Evolutionary conservation across 176 grass and related monocot genomes (phyloP), one percentile per base, ranked within the genome.

Genomic region (Ananas comosus): DNA sequence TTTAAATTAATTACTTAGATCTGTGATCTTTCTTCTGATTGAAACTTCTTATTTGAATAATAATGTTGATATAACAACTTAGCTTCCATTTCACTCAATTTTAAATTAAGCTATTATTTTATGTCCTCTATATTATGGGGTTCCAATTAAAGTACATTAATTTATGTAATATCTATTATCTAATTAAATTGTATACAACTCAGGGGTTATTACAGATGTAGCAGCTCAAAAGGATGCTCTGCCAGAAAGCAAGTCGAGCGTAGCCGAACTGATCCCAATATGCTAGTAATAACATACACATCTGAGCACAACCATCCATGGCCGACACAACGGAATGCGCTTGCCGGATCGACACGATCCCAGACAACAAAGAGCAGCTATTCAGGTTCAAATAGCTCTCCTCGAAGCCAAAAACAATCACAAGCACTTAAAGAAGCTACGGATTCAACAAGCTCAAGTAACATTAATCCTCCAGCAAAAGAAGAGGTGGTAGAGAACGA

Each of bases 261-360:
- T 61, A 86, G 86, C 78, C 83, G 94, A 72, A 92, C 89, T 0
- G 89, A 97, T 68, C 89, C 94, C 47, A 92, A 87, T 74, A 83
- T 97, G 94, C 76, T 97, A 16, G 86, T 97, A 68, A 90, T 97
- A 81, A 97, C 94, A 74, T 97, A 97, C 84, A 97, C 83, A 67
- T 97, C 94, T 28, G 94, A 97, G 77, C 94, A 97, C 79, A 97
- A 97, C 77, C 94, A 97, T 51, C 94, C 94, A 2, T 97, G 94
- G 94, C 94, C 94, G 28, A 97, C 94, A 7, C 89, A 97, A 78
- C 81, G 94, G n/a, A 97, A 88, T 50, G 94, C 90, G 9, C 94
- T 92, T 24, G 94, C 94, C 54, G 94, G 94, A 72, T 97, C 89
- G n/a, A 88, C 84, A 9, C 64, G 94, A 13, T 80, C 82, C 47